phyloP scores from a whole-genome alignment of 2,329 filamentous ascomycete species.

The Fusarium decemcellulare region DNA sequence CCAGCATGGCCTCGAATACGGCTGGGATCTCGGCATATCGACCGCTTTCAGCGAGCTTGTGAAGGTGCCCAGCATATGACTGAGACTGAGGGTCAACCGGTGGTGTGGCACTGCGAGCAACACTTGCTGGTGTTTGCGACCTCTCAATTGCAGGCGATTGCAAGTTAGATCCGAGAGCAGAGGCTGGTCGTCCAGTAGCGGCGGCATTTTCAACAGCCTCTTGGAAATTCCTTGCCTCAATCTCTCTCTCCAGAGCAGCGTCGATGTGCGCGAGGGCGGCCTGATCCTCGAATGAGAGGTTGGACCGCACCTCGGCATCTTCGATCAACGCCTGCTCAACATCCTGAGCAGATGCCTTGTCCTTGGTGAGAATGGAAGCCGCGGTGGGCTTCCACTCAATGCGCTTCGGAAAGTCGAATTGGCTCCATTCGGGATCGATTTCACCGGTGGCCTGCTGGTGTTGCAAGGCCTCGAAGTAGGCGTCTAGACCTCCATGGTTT shows the following conservation, averaged over 20 bases:
- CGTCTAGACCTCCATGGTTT: conserved; percentile 80
- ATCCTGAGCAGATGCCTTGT: conserved; percentile 61
- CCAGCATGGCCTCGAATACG: conserved; percentile 91
- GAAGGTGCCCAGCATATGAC: conserved; percentile 84
- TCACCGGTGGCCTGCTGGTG: conserved; percentile 76
- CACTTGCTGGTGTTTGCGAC: conserved; percentile 60
- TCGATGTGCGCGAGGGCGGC: conserved; percentile 85
- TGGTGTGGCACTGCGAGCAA: conserved; percentile 71
- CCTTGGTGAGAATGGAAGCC: conserved; percentile 71
- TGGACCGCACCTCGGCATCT: conserved; percentile 55
- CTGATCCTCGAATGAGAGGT: conserved; percentile 63
- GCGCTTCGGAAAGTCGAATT: conserved; percentile 89
- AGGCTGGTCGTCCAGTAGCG: conserved; percentile 54
- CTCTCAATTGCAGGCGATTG: conserved; percentile 59
- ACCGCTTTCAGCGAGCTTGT: conserved; percentile 77
- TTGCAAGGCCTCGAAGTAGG: conserved; percentile 93
- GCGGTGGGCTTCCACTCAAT: conserved; percentile 87
- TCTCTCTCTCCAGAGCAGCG: conserved; percentile 85
- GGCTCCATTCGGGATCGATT: conserved; percentile 87
- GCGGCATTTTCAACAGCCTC: conserved; percentile 61
- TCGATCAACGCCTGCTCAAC: conserved; percentile 52
- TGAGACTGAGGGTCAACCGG: conserved; percentile 74
- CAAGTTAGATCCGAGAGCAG: conserved; percentile 57
- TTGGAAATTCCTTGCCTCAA: conserved; percentile 67
- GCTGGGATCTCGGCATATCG: conserved; percentile 91